These are phyloP conservation scores for Crepidotus variabilis DNA, from an alignment of 768 basidiomycete genomes.

Conservation along the genomic window DNA sequence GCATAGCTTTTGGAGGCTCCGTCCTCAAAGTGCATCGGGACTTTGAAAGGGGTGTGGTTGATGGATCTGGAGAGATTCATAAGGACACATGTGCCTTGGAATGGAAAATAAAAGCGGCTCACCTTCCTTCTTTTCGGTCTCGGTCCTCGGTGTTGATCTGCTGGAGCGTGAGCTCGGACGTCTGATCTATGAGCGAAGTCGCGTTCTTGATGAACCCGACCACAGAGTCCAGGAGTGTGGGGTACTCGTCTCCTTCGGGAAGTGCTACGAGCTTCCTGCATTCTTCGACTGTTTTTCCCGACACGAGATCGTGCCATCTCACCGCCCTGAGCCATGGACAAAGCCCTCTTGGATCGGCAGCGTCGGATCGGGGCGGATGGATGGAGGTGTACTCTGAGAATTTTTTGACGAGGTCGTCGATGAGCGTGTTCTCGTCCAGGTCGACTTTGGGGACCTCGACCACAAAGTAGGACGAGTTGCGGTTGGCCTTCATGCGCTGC, in stretches of 20 bases:
- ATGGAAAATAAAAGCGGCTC: no score
- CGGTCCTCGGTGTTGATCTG: no score
- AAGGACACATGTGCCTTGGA: no score
- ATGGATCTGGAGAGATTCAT: neutral
- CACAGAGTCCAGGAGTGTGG: conserved; percentile 1
- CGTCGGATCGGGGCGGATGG: no score
- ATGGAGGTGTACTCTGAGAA: no score
- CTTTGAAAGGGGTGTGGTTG: neutral
- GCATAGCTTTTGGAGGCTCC: neutral
- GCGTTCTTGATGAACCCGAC: no score
- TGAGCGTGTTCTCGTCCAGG: no score
- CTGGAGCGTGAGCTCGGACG: conserved; percentile 11
- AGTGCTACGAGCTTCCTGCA: neutral
- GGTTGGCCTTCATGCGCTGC: no score
- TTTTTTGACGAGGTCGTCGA: no score
- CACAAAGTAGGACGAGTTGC: no score
- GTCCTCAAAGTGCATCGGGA: neutral
- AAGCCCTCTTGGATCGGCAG: conserved; percentile 3
- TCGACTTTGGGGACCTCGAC: no score
- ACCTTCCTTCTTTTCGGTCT: conserved; percentile 14
- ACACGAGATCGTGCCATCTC: conserved; percentile 7
- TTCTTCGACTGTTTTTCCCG: neutral
- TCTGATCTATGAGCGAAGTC: neutral
- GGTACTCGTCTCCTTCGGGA: conserved; percentile 5
- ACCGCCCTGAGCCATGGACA: conserved; percentile 8